These are phyloP conservation scores for Chaetomiaceae sp. DNA, from an alignment of 2,329 filamentous ascomycete genomes.

Conservation along the genomic window DNA sequence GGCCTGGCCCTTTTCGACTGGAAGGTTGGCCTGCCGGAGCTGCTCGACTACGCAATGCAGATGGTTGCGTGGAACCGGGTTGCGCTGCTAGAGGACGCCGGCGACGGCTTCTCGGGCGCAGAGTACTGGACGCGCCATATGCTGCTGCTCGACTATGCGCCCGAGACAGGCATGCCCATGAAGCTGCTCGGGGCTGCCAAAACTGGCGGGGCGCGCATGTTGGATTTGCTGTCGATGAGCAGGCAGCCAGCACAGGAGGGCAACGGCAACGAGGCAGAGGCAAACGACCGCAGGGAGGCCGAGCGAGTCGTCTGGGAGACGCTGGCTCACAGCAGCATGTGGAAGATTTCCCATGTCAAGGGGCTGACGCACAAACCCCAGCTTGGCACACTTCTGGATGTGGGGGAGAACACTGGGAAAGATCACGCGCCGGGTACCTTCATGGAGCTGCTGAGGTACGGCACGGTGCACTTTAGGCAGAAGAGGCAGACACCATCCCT, in stretches of 20 bases:
- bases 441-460: no score
- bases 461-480: no score
- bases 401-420: no score
- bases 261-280: no score
- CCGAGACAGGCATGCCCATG: not conserved
- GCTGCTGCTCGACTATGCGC: not conserved
- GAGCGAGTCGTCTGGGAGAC: not conserved
- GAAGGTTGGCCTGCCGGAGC: not conserved
- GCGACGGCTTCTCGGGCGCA: not conserved
- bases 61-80: not conserved
- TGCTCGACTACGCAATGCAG: not conserved
- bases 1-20: not conserved
- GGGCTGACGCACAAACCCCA: not conserved
- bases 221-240: not conserved
- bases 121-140: not conserved
- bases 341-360: not conserved
- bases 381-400: no score
- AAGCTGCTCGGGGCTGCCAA: no score
- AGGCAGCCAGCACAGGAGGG: no score
- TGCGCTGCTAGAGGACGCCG: not conserved
- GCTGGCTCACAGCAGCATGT: not conserved
- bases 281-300: not conserved
- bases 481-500: no score
- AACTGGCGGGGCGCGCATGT: not conserved
- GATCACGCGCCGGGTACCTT: no score